Evolutionary conservation across 176 grass and related monocot genomes (phyloP), one percentile per base, ranked within the genome.

Genomic region (Phoenix dactylifera): DNA sequence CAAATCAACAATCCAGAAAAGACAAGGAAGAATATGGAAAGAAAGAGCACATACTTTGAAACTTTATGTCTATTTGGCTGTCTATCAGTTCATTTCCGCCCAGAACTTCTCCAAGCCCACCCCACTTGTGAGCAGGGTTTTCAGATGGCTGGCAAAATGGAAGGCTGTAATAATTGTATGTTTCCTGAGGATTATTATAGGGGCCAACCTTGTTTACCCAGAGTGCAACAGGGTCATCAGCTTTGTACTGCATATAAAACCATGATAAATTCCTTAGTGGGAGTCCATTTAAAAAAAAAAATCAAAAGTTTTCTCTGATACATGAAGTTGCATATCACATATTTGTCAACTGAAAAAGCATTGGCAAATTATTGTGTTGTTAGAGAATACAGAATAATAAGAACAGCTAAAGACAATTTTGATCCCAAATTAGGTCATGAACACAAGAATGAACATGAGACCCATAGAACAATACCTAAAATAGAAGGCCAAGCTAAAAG

Each of bases 141-240:
- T 84, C 93, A 54, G 81, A 76, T 68, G 61, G 78, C 69, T 86
- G 81, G 71, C 93, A 98, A 82, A 98, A 98, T 55, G 93, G 93
- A 57, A 98, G 88, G 71, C 54, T 89, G 67, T 98, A 98, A 57
- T 98, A 98, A 73, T 98, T 98, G 79, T 98, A 98, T 18, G 93
- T 98, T 50, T 98, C 93, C 72, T 98, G 93, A 25, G 93, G 93
- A 57, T 98, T 98, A 75, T 98, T 98, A 70, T 98, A 98, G 2
- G 93, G 93, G 24, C 93, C 93, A 60, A 98, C 93, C 76, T 98
- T 98, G 84, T 98, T 98, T 76, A 98, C 93, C 93, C 93, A 98
- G 15, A 98, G 88, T 58, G 76, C 92, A 32, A 98, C 81, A 0
- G 73, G 60, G 58, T 92, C 88, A 65, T 78, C 82, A 66, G 75